phyloP scores from a whole-genome alignment of 371 early-diverging fungal genomes.

The Apophysomyces trapeziformis region DNA sequence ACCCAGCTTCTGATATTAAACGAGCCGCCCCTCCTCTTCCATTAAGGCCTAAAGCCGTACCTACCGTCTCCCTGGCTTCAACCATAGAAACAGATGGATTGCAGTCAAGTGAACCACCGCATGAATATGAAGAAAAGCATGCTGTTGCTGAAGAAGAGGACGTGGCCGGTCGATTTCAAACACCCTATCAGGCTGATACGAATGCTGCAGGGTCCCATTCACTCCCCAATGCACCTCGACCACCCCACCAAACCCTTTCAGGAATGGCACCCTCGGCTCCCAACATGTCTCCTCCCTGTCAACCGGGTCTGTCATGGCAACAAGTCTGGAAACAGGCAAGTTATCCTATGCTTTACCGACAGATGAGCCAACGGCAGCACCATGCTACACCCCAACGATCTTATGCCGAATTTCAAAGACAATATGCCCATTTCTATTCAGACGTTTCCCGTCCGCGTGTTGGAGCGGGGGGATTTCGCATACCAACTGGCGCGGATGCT shows the following conservation, averaged over 20 bases:
- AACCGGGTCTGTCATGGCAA: neutral
- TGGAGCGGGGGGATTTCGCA: conserved; percentile 55
- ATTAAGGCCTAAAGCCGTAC: neutral
- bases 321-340: conserved; percentile 21
- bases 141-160: neutral
- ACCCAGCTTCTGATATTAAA: neutral
- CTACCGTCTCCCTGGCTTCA: neutral
- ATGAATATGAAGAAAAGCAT: neutral
- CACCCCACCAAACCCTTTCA: conserved; percentile 14
- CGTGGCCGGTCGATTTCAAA: neutral
- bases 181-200: conserved; percentile 28
- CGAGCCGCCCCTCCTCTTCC: neutral
- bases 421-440: conserved; percentile 24
- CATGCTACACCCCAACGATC: conserved; percentile 34
- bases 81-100: neutral
- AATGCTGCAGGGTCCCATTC: conserved; percentile 8
- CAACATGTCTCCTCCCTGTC: neutral
- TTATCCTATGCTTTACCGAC: conserved; percentile 45
- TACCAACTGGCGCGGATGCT: conserved; percentile 13
- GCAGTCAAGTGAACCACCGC: neutral
- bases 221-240: conserved; percentile 20
- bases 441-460: conserved; percentile 25
- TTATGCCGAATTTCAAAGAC: conserved; percentile 43
- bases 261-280: conserved; percentile 16
- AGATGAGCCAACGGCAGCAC: conserved; percentile 37